A percentile compares a stretch with the other conserved stretches of the same genome.
phyloP scores from a whole-genome alignment of 805 yeast species.

The Wickerhamomyces alni region DNA sequence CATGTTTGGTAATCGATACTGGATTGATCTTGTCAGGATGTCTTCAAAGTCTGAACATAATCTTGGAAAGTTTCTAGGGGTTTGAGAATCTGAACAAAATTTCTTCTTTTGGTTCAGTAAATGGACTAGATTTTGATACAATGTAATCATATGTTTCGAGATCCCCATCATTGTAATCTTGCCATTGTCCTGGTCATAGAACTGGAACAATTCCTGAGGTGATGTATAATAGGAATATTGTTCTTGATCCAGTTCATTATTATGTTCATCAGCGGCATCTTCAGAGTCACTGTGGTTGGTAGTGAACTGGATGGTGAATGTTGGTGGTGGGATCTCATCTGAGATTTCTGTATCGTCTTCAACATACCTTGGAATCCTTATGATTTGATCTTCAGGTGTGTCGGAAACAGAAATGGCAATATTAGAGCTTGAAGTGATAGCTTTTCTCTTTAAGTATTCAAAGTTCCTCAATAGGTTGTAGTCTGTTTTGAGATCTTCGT shows the following conservation, averaged over 20 bases:
- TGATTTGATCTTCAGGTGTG: constrained; percentile 20
- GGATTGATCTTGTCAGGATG: constrained; percentile 21
- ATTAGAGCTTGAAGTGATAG: constrained; percentile 1
- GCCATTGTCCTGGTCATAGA: neutral
- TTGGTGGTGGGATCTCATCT: constrained; percentile 20
- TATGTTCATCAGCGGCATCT: neutral
- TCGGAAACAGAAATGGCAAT: constrained; percentile 15
- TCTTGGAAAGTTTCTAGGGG: constrained; percentile 41
- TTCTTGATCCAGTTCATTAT: neutral
- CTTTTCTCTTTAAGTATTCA: constrained; percentile 1
- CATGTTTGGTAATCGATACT: neutral
- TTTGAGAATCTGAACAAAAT: constrained; percentile 28
- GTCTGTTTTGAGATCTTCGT: constrained; percentile 16
- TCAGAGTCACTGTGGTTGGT: constrained; percentile 4
- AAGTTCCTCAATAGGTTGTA: constrained; percentile 15
- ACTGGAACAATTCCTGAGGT: constrained; percentile 1
- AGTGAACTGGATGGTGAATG: constrained; percentile 17
- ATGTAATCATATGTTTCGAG: constrained; percentile 22
- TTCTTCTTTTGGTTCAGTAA: constrained; percentile 40
- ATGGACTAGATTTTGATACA: constrained; percentile 34
- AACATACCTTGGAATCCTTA: constrained; percentile 16
- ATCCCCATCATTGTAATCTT: constrained; percentile 12
- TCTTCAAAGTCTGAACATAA: constrained; percentile 43
- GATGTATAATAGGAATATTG: neutral
- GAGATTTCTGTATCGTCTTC: constrained; percentile 10